Percentiles rank a stretch among this genome's conserved stretches.
These are phyloP conservation scores for Phaffia rhodozyma DNA, from an alignment of 1,284 basidiomycete genomes.

Conservation along the genomic window DNA sequence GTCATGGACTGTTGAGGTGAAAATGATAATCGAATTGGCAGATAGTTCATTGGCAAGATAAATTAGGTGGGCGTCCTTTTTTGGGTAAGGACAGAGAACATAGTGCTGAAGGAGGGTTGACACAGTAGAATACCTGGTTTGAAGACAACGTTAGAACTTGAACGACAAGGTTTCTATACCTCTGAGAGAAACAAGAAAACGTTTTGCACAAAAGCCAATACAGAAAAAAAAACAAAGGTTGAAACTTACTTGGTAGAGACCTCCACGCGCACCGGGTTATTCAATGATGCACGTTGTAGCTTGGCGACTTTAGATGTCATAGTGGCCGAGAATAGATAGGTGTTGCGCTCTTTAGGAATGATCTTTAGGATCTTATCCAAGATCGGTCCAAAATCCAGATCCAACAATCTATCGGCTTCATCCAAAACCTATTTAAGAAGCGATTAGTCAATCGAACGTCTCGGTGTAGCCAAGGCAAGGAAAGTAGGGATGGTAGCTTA, in stretches of 20 bases:
- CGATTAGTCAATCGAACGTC: background rate
- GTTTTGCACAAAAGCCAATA: background rate
- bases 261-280: constrained; percentile 89
- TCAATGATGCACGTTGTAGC: constrained; percentile 87
- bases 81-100: constrained; percentile 79
- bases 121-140: constrained; percentile 81
- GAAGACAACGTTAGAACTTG: background rate
- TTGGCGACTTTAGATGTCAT: constrained; percentile 99
- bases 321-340: constrained; percentile 97
- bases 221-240: background rate
- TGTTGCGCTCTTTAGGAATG: constrained; percentile 86
- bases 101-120: constrained; percentile 93
- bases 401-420: constrained; percentile 90
- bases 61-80: constrained; percentile 87
- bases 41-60: constrained; percentile 81
- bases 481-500: constrained; percentile 35
- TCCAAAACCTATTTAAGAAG: constrained; percentile 62
- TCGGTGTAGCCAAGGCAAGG: background rate
- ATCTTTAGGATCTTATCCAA: constrained; percentile 96
- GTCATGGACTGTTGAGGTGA: constrained; percentile 91
- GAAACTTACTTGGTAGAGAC: constrained; percentile 72
- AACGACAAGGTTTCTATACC: background rate
- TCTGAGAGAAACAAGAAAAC: too few relatives aligned
- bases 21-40: constrained; percentile 90
- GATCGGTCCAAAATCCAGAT: constrained; percentile 94